Conservation (phyloP, 2,329 filamentous ascomycete species). For the Thelonectria discophora region DNA sequence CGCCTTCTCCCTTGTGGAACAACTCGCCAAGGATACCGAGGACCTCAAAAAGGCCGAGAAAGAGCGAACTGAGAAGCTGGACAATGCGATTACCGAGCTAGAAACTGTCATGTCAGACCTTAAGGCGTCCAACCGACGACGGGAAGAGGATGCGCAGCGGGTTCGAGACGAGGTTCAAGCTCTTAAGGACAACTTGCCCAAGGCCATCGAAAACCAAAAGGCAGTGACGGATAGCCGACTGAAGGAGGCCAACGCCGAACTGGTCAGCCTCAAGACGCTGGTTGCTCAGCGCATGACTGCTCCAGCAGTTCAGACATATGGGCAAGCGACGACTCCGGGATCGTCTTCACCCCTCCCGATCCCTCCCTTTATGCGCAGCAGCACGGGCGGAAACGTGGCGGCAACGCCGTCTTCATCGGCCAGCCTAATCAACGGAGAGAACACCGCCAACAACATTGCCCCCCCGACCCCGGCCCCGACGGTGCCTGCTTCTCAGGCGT, state of each 20-base stretch:
- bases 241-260: slow-evolving; percentile 84
- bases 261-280: slow-evolving; percentile 91
- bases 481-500: slow-evolving; percentile 45
- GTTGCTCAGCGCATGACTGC: slow-evolving; percentile 70
- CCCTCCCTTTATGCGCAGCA: slow-evolving; percentile 39
- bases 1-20: slow-evolving; percentile 90
- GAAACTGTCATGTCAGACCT: slow-evolving; percentile 84
- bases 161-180: slow-evolving; percentile 86
- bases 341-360: slow-evolving; percentile 40
- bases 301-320: slow-evolving; percentile 16
- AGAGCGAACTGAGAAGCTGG: slow-evolving; percentile 82
- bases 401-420: slow-evolving; percentile 38
- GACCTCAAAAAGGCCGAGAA: slow-evolving; percentile 87
- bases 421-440: slow-evolving; percentile 41
- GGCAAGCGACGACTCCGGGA: no score
- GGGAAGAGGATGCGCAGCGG: slow-evolving; percentile 87
- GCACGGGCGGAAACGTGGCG: slow-evolving; percentile 32
- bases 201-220: slow-evolving; percentile 87
- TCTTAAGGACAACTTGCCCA: slow-evolving; percentile 86
- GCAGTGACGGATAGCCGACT: slow-evolving; percentile 82
- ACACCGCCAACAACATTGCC: slow-evolving; percentile 39
- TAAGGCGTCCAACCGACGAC: slow-evolving; percentile 80
- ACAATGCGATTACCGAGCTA: slow-evolving; percentile 82
- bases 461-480: slow-evolving; percentile 41
- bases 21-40: slow-evolving; percentile 89